Evolutionary conservation across 768 basidiomycete species (phyloP).

Genomic region (Mycena belliarum): DNA sequence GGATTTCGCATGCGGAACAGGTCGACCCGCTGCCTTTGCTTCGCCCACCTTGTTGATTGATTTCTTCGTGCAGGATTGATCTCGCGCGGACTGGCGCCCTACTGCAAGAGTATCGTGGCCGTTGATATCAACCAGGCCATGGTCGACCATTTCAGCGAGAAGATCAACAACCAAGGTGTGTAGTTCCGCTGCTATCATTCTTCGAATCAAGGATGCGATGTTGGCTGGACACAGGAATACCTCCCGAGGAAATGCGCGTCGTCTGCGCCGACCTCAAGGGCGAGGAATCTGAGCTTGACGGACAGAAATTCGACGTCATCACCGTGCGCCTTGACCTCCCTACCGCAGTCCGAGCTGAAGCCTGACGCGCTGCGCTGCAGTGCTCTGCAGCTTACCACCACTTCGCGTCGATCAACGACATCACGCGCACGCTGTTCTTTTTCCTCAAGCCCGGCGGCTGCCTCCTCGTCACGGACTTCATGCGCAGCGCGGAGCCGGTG

Average conservation of each 20-base stretch:
- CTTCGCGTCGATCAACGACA: conserved; percentile 47
- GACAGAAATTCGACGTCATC: conserved; percentile 65
- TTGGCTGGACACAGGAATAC: conserved; percentile 37
- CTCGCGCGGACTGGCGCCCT: conserved; percentile 59
- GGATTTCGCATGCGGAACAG: conserved; percentile 79
- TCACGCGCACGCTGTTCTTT: conserved; percentile 52
- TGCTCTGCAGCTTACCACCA: conserved; percentile 69
- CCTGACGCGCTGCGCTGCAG: conserved; percentile 33
- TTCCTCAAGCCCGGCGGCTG: conserved; percentile 65
- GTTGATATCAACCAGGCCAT: conserved; percentile 75
- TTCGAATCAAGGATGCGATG: neutral
- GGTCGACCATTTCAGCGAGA: conserved; percentile 66
- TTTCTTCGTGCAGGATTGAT: conserved; percentile 50
- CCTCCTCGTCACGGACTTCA: conserved; percentile 58
- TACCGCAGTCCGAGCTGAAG: neutral
- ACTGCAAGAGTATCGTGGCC: conserved; percentile 65
- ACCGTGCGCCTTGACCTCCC: conserved; percentile 48
- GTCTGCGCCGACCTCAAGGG: conserved; percentile 54
- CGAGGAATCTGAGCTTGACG: conserved; percentile 47
- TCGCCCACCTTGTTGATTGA: neutral
- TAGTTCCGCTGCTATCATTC: neutral
- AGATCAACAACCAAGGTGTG: conserved; percentile 52
- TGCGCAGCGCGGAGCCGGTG: conserved; percentile 29
- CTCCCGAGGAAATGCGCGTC: conserved; percentile 66
- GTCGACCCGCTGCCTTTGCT: conserved; percentile 30